A percentile compares a stretch with the other conserved stretches of the same genome.
Conservation (phyloP, 176 grass and related monocot species). For the Carex myosuroides region DNA sequence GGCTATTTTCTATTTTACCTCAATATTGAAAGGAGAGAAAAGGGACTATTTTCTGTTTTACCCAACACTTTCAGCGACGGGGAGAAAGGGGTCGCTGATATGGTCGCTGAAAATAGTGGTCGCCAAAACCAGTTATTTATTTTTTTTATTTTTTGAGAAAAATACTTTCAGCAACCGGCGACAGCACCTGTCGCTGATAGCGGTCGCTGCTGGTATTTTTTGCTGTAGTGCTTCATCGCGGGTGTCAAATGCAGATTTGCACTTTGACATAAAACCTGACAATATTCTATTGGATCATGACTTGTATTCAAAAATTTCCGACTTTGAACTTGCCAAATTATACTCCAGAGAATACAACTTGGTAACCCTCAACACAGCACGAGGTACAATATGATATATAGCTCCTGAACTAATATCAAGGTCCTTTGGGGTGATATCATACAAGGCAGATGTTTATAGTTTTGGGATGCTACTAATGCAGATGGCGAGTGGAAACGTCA, state of each 20-base stretch:
- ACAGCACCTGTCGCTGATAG: no score
- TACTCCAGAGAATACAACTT: slow-evolving; percentile 34
- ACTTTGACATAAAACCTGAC: slow-evolving; percentile 74
- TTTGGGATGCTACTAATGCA: slow-evolving; percentile 31
- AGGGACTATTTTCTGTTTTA: no score
- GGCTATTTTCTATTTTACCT: no score
- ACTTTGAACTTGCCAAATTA: slow-evolving; percentile 61
- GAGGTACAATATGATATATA: slow-evolving; percentile 68
- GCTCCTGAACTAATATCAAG: slow-evolving; percentile 68
- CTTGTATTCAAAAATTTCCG: slow-evolving; percentile 46
- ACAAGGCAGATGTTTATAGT: slow-evolving; percentile 40
- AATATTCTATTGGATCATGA: slow-evolving; percentile 45
- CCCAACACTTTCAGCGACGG: no score
- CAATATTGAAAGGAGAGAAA: no score
- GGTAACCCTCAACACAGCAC: slow-evolving; percentile 39
- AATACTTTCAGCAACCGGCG: no score
- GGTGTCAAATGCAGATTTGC: slow-evolving; percentile 57
- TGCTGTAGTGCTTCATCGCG: slow-evolving; percentile 28
- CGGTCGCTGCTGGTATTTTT: no score
- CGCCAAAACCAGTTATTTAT: no score
- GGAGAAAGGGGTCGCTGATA: no score
- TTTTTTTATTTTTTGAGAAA: no score
- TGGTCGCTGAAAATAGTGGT: no score
- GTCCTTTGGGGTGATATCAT: slow-evolving; percentile 34
- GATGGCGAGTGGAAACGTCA: slow-evolving; percentile 10